Evolutionary conservation across 1,139 yeast species (phyloP).

Genomic region (Pichia sp.): DNA sequence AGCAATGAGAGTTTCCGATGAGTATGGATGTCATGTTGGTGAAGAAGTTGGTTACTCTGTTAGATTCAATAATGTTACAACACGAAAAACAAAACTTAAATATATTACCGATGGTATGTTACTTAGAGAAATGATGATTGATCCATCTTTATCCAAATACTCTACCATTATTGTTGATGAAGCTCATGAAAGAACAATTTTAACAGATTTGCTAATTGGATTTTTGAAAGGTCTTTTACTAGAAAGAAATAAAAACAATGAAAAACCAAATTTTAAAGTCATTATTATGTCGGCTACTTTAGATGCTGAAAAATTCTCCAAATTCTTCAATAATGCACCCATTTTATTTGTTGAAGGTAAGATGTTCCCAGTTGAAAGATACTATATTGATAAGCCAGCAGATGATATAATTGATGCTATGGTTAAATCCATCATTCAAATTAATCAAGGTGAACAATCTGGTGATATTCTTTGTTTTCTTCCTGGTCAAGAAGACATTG

Average conservation of each 20-base stretch:
- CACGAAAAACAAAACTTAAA: constrained; percentile 58
- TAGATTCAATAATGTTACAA: constrained; percentile 61
- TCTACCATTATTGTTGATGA: constrained; percentile 85
- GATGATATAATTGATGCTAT: constrained; percentile 83
- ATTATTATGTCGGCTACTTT: constrained; percentile 92
- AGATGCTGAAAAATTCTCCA: constrained; percentile 84
- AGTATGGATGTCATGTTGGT: constrained; percentile 72
- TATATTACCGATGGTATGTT: constrained; percentile 98
- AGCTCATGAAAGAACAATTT: constrained; percentile 93
- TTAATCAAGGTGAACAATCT: constrained; percentile 68
- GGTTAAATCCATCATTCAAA: constrained; percentile 68
- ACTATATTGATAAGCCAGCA: constrained; percentile 51
- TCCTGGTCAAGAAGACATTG: constrained; percentile 98
- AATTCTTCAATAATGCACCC: constrained; percentile 72
- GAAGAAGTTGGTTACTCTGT: constrained; percentile 91
- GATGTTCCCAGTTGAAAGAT: constrained; percentile 74
- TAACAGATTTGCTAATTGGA: constrained; percentile 87
- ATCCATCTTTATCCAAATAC: constrained; percentile 57
- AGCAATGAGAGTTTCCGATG: constrained; percentile 90
- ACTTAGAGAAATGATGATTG: constrained; percentile 81
- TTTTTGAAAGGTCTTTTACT: constrained; percentile 63
- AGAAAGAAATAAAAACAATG: constrained; percentile 38
- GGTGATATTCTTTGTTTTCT: constrained; percentile 90
- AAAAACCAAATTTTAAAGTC: constrained; percentile 42
- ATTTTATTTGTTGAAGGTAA: constrained; percentile 85